Conservation (phyloP, 2,329 filamentous ascomycete genomes). For the Aureobasidium sp. region DNA sequence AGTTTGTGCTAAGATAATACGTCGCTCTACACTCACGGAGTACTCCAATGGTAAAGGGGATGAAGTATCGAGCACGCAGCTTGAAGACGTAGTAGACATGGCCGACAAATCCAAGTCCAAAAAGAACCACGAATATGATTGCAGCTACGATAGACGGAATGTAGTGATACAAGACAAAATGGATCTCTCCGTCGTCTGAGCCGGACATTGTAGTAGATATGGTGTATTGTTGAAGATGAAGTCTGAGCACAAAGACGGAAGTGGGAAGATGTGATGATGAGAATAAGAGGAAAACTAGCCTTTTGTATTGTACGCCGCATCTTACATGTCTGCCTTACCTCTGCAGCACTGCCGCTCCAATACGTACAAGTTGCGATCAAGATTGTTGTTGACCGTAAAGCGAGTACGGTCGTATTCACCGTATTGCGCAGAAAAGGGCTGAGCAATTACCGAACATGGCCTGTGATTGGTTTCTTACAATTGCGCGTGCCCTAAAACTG, state of each 20-base stretch:
- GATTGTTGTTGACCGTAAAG: slow-evolving; percentile 4
- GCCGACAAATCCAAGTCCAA: neutral
- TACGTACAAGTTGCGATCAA: neutral
- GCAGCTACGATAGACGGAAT: slow-evolving; percentile 9
- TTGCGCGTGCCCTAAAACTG: neutral
- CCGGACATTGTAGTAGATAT: neutral
- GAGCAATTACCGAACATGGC: neutral
- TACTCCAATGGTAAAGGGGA: slow-evolving; percentile 41
- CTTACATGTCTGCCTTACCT: neutral
- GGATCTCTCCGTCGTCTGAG: neutral
- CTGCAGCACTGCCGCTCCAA: neutral
- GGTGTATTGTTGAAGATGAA: neutral
- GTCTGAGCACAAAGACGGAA: neutral
- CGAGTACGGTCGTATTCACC: slow-evolving; percentile 1
- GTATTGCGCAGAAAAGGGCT: neutral
- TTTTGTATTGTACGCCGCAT: neutral
- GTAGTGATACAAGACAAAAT: slow-evolving; percentile 12
- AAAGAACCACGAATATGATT: slow-evolving; percentile 10
- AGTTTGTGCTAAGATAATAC: neutral
- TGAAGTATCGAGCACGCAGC: slow-evolving; percentile 33
- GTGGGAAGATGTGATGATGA: neutral
- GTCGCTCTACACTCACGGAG: slow-evolving; percentile 34
- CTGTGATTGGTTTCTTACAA: neutral
- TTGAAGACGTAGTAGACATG: slow-evolving; percentile 10
- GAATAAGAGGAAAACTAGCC: neutral